These are phyloP conservation scores for Penicillium cinerascens DNA, from an alignment of 495 filamentous ascomycete genomes.

Conservation along the genomic window DNA sequence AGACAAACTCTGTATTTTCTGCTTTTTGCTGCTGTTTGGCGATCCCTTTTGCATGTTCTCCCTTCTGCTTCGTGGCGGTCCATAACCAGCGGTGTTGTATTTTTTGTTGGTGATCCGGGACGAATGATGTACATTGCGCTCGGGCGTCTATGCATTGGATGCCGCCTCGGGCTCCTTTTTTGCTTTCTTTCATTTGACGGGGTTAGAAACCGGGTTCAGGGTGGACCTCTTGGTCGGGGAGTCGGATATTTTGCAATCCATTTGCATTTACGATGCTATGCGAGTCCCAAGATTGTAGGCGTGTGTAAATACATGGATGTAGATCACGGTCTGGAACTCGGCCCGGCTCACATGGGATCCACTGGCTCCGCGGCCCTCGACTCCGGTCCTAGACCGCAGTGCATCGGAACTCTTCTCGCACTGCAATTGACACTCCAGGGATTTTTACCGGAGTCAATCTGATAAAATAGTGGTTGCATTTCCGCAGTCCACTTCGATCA, in stretches of 20 bases:
- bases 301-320: not conserved
- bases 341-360: slow-evolving; percentile 11
- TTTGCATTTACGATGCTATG: slow-evolving; percentile 6
- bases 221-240: slow-evolving; percentile 8
- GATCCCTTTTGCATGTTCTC: slow-evolving; percentile 3
- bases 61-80: slow-evolving; percentile 7
- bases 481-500: not conserved
- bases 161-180: slow-evolving; percentile 1
- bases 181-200: not conserved
- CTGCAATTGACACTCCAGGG: not conserved
- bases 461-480: not conserved
- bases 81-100: slow-evolving; percentile 11
- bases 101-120: slow-evolving; percentile 3
- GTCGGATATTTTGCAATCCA: slow-evolving; percentile 18
- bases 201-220: not conserved
- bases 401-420: not conserved
- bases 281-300: not conserved
- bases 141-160: slow-evolving; percentile 30
- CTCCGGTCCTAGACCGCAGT: not conserved
- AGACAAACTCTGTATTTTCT: slow-evolving; percentile 12
- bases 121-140: slow-evolving; percentile 26
- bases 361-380: slow-evolving; percentile 10
- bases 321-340: not conserved
- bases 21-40: slow-evolving; percentile 13
- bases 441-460: not conserved